These are phyloP conservation scores for Eimeria maxima DNA, from an alignment of 169 alveolate species.

Conservation along the genomic window DNA sequence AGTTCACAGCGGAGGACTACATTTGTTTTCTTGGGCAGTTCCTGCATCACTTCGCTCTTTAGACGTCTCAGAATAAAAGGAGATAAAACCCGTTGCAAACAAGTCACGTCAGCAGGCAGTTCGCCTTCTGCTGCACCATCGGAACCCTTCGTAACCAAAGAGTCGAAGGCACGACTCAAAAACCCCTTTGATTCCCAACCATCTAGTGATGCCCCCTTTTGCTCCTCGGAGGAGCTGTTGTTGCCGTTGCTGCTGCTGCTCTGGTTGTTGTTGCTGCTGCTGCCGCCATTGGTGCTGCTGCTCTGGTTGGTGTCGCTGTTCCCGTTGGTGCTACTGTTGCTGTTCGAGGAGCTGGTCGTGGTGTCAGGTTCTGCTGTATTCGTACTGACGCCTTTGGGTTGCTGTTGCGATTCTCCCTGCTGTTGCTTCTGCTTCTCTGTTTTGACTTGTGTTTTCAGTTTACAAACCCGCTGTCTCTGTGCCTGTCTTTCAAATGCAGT, in stretches of 20 bases:
- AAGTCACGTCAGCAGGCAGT: slow-evolving; percentile 85
- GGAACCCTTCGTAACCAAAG: neutral
- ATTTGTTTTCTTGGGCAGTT: slow-evolving; percentile 90
- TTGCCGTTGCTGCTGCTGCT: slow-evolving; percentile 1
- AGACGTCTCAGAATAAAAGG: slow-evolving; percentile 94
- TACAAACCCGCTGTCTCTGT: slow-evolving; percentile 70
- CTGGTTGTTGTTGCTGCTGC: neutral
- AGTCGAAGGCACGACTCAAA: neutral
- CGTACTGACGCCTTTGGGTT: neutral
- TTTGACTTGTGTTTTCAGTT: slow-evolving; percentile 40
- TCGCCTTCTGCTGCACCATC: slow-evolving; percentile 1
- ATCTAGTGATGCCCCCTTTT: neutral
- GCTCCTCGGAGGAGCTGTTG: neutral
- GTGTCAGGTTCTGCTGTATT: too few species aligned
- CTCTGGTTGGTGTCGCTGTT: neutral
- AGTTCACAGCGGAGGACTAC: slow-evolving; percentile 82
- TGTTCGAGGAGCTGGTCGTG: neutral
- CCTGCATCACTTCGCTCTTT: slow-evolving; percentile 91
- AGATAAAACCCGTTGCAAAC: slow-evolving; percentile 91
- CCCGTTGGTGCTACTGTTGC: slow-evolving; percentile 53
- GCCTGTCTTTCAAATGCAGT: slow-evolving; percentile 85
- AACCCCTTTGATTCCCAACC: neutral
- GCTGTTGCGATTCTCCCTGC: slow-evolving; percentile 10
- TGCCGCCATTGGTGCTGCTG: neutral
- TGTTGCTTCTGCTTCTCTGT: neutral